Percentiles rank a stretch among this genome's conserved stretches.
Conservation (phyloP, 2,329 filamentous ascomycete species). For the Nemania serpens region DNA sequence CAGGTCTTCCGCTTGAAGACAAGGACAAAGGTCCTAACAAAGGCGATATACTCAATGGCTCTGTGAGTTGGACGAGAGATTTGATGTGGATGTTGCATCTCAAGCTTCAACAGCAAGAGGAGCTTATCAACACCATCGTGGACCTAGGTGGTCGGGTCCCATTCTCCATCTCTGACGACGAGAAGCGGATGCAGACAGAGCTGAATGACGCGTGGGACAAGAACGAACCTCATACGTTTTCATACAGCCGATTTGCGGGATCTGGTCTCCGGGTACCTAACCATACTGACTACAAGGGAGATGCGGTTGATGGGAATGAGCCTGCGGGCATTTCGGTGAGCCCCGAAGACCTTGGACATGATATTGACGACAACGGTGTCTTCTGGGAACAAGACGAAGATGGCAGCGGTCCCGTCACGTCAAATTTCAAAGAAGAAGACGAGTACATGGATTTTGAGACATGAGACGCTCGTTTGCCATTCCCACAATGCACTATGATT, state of each 20-base stretch:
- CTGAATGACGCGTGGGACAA: constrained; percentile 84
- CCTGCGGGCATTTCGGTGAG: constrained; percentile 55
- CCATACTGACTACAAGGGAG: constrained; percentile 89
- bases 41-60: constrained; percentile 95
- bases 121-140: constrained; percentile 76
- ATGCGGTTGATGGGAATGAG: constrained; percentile 63
- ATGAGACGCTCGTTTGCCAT: constrained; percentile 3
- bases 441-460: constrained; percentile 61
- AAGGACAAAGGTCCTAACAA: constrained; percentile 99
- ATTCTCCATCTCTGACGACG: constrained; percentile 85
- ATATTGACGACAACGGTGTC: constrained; percentile 56
- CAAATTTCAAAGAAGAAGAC: constrained; percentile 92
- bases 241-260: constrained; percentile 82
- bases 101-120: constrained; percentile 87
- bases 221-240: constrained; percentile 75
- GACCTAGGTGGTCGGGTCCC: constrained; percentile 77
- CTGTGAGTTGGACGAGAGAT: constrained; percentile 95
- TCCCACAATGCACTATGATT: background rate
- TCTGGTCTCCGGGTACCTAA: constrained; percentile 89
- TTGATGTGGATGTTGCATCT: constrained; percentile 95
- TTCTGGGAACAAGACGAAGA: constrained; percentile 76
- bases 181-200: constrained; percentile 94
- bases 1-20: constrained; percentile 89
- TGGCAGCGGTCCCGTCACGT: constrained; percentile 65
- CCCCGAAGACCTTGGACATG: constrained; percentile 54